These are phyloP conservation scores for Dioscorea alata DNA, from an alignment of 106 monocot genomes.

Conservation along the genomic window DNA sequence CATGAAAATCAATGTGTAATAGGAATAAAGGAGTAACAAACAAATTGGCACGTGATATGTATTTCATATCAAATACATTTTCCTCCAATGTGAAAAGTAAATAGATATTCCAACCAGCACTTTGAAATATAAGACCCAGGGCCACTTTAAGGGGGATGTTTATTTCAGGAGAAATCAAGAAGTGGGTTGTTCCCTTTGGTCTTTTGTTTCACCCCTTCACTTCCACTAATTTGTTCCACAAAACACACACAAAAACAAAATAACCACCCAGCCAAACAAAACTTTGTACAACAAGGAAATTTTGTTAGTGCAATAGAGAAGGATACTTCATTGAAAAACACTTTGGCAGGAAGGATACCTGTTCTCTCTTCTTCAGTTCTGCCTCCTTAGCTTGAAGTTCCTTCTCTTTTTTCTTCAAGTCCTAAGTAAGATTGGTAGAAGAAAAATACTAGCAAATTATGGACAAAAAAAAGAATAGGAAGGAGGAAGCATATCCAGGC, in stretches of 20 bases:
- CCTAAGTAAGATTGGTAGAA: conserved; percentile 22
- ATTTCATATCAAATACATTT: too few species aligned
- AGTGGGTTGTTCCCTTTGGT: too few species aligned
- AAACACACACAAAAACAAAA: background rate
- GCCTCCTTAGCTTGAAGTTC: conserved; percentile 82
- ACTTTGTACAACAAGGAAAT: too few species aligned
- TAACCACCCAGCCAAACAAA: too few species aligned
- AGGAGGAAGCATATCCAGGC: background rate
- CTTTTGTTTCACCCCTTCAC: background rate
- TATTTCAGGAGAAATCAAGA: too few species aligned
- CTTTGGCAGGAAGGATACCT: conserved; percentile 21
- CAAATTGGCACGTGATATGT: too few species aligned
- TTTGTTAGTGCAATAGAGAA: background rate
- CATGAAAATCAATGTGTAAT: background rate
- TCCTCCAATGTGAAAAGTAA: too few species aligned
- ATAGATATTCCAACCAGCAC: too few species aligned
- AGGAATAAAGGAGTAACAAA: background rate
- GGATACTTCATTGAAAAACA: background rate
- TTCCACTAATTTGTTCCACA: background rate
- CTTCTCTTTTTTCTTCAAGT: conserved; percentile 63
- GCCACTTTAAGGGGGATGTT: too few species aligned
- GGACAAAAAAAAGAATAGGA: too few species aligned
- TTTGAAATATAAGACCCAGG: too few species aligned
- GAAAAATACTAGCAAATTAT: too few species aligned
- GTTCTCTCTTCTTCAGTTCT: conserved; percentile 76